phyloP scores from a whole-genome alignment of 345 rosid species.

The Cardiospermum halicacabum region DNA sequence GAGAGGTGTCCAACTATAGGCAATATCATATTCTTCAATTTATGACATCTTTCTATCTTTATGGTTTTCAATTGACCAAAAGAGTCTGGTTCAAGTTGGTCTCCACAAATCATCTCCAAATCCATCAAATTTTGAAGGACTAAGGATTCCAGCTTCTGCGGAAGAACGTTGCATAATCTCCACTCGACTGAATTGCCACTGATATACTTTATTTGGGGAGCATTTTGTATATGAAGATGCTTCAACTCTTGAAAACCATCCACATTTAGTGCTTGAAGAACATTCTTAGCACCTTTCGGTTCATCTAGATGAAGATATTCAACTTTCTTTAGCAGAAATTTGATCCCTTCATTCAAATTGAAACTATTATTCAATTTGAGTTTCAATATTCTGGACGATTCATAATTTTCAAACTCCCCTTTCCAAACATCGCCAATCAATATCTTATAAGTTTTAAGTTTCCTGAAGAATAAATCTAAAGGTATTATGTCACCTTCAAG shows the following conservation, averaged over 20 bases:
- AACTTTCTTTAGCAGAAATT: conserved; percentile 5
- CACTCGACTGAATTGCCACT: neutral
- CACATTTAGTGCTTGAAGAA: conserved; percentile 7
- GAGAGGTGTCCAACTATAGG: too few relatives aligned
- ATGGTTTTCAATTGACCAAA: too few relatives aligned
- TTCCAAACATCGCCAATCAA: neutral
- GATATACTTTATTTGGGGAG: conserved; percentile 5
- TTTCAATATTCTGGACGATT: neutral
- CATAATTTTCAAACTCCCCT: neutral
- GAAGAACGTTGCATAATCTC: neutral
- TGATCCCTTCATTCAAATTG: neutral
- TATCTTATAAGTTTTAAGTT: neutral
- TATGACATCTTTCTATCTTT: too few relatives aligned
- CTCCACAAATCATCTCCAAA: conserved; percentile 8
- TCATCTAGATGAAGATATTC: conserved; percentile 10
- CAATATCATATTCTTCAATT: too few relatives aligned
- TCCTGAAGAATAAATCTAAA: neutral
- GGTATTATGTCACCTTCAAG: conserved; percentile 9
- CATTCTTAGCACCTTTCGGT: neutral
- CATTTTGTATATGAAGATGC: conserved; percentile 14
- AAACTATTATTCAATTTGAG: neutral
- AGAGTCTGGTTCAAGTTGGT: neutral
- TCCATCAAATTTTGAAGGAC: too few relatives aligned
- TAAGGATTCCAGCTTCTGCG: neutral
- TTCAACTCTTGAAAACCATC: conserved; percentile 18